These are phyloP conservation scores for Parasitella parasitica DNA, from an alignment of 371 early-diverging fungal species.

Conservation along the genomic window DNA sequence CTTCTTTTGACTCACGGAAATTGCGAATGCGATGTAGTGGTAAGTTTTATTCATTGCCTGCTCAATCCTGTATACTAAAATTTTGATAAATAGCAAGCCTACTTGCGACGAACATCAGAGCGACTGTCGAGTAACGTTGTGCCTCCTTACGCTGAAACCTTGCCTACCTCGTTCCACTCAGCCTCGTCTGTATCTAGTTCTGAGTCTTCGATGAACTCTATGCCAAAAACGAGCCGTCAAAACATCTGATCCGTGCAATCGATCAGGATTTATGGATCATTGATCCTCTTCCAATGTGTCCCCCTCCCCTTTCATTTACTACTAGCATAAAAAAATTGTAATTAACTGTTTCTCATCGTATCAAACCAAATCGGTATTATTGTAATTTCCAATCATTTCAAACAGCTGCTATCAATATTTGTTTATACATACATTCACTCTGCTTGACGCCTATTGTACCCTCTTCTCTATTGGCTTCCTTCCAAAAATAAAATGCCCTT, in stretches of 20 bases:
- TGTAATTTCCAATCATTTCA: not conserved
- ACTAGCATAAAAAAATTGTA: not conserved
- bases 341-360: not conserved
- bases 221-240: not conserved
- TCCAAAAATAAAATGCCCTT: not conserved
- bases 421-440: not conserved
- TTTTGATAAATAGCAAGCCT: slow-evolving; percentile 13
- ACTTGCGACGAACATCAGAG: slow-evolving; percentile 21
- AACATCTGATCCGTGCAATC: not conserved
- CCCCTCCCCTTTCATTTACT: not conserved
- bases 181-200: slow-evolving; percentile 1
- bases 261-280: not conserved
- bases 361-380: not conserved
- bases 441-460: too few relatives aligned
- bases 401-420: not conserved
- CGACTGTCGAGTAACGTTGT: slow-evolving; percentile 1
- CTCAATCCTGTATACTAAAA: not conserved
- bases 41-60: slow-evolving; percentile 2
- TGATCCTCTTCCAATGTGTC: not conserved
- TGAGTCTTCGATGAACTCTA: not conserved
- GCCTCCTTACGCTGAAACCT: not conserved
- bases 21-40: slow-evolving; percentile 51
- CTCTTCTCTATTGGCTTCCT: not conserved
- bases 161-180: not conserved
- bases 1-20: slow-evolving; percentile 65